These are phyloP conservation scores for Acanthamoeba lenticulata DNA, from an alignment of 208 protist species.

Conservation along the genomic window DNA sequence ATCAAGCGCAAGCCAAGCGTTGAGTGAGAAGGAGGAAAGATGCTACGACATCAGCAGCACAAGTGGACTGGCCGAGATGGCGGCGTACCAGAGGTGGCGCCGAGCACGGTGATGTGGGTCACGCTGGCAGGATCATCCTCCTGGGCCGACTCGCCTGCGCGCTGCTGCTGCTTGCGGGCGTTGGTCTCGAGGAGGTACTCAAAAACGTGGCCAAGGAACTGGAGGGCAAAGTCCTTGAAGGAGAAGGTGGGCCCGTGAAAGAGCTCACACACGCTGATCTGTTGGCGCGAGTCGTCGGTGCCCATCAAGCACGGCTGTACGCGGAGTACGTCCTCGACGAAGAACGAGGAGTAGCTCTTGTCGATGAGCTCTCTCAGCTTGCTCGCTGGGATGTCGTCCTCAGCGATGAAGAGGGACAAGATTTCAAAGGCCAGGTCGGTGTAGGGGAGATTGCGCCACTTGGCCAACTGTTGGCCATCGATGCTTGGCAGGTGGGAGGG, in stretches of 20 bases:
- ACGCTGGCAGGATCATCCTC: constrained; percentile 24
- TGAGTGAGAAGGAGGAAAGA: background rate
- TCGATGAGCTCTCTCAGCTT: constrained; percentile 72
- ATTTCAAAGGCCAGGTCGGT: constrained; percentile 47
- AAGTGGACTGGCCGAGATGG: too few relatives aligned
- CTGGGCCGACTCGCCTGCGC: background rate
- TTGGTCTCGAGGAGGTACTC: constrained; percentile 80
- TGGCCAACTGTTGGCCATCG: background rate
- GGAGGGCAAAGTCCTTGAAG: constrained; percentile 90
- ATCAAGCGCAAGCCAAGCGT: background rate
- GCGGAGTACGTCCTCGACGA: constrained; percentile 7
- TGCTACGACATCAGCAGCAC: background rate
- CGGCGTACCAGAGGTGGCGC: constrained; percentile 57
- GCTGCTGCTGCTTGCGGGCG: background rate
- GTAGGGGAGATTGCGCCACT: constrained; percentile 66
- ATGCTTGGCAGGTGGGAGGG: constrained; percentile 72
- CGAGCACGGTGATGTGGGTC: constrained; percentile 67
- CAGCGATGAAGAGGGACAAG: constrained; percentile 64
- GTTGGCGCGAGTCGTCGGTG: background rate
- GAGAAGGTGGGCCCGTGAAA: constrained; percentile 89
- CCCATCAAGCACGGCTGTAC: background rate
- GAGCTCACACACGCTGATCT: constrained; percentile 79
- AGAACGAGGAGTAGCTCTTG: constrained; percentile 57
- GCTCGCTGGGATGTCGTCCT: constrained; percentile 67
- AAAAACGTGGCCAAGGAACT: constrained; percentile 87